Evolutionary conservation across 257 asterid genomes (phyloP), one percentile per base, ranked within the genome.

Genomic region (Marsdenia floribunda): DNA sequence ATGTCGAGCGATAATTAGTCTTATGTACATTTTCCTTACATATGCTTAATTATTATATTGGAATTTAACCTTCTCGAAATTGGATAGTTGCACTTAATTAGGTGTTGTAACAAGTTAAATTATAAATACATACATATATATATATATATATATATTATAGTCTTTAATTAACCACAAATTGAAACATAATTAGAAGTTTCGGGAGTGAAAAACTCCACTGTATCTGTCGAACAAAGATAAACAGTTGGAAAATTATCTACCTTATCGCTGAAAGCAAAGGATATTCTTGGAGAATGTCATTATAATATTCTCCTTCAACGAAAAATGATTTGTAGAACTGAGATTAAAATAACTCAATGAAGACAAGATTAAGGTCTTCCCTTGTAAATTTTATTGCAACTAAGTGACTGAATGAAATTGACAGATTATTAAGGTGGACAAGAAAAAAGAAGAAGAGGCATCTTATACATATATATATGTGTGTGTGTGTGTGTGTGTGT

Each of bases 211-310:
- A 14, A 46, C 75, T 53, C 21, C 29, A 26, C 21, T 10, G 15
- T 12, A 59, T 74, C 40, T 49, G 61, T 33, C 70, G 63, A 13
- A 21, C 65, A n/a, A 33, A 49, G 5, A 33, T 33, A 64, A 13
- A 61, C 4, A 52, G 24, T 6, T 21, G 37, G 1, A 22, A 44
- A 15, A 22, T 16, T 49, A 59, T 71, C 64, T 61, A 52, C 10
- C 35, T 10, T 37, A 78, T 73, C 72, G 80, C 26, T 74, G 59
- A 72, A 52, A 3, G 57, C 19, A 49, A 47, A 12, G 74, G 54
- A 72, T 66, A 78, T 72, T 78, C 77, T 46, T 16, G 49, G 6
- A 26, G 26, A 40, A 37, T 66, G 26, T 68, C 49, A 3, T 4
- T 24, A 26, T 7, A 60, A 16, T 47, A 19, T 65, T 33, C 35